Conservation (phyloP, 441 rosid genomes). For the Populus trichocarpa region DNA sequence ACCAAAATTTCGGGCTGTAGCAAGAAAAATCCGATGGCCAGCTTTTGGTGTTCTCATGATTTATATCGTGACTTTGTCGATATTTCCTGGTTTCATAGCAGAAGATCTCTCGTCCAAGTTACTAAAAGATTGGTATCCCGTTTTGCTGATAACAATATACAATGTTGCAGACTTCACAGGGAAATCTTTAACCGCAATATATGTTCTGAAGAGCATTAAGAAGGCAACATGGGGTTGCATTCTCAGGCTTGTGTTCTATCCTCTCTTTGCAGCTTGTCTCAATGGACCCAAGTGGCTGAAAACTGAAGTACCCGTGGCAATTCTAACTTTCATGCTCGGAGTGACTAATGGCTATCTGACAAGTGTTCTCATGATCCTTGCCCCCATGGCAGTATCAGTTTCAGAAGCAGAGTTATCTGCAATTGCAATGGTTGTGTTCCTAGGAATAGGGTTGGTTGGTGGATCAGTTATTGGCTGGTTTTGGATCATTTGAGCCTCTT, state of each 20-base stretch:
- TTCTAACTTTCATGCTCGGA: constrained; percentile 65
- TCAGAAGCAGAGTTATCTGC: constrained; percentile 77
- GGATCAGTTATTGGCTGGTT: constrained; percentile 45
- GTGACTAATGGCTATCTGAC: constrained; percentile 78
- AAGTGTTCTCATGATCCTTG: constrained; percentile 69
- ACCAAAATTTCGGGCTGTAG: constrained; percentile 43
- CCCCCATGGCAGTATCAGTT: constrained; percentile 62
- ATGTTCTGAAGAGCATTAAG: constrained; percentile 43
- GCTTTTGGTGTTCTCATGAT: constrained; percentile 52
- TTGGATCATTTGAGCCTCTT: constrained; percentile 13
- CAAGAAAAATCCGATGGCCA: constrained; percentile 51
- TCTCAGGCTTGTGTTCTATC: constrained; percentile 63
- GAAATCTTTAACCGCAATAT: constrained; percentile 67
- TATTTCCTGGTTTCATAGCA: constrained; percentile 79
- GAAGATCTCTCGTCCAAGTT: constrained; percentile 54
- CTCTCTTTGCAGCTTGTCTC: constrained; percentile 66
- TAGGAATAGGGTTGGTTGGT: constrained; percentile 67
- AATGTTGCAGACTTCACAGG: constrained; percentile 73
- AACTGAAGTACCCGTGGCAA: constrained; percentile 56
- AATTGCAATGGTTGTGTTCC: constrained; percentile 60
- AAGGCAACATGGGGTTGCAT: constrained; percentile 61
- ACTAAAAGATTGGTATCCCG: constrained; percentile 77
- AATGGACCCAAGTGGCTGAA: constrained; percentile 75
- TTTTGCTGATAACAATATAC: constrained; percentile 66
- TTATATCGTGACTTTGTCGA: constrained; percentile 72